Percentiles rank a stretch among this genome's conserved stretches.
phyloP scores from a whole-genome alignment of 495 filamentous ascomycete species.

The Aspergillus homomorphus region DNA sequence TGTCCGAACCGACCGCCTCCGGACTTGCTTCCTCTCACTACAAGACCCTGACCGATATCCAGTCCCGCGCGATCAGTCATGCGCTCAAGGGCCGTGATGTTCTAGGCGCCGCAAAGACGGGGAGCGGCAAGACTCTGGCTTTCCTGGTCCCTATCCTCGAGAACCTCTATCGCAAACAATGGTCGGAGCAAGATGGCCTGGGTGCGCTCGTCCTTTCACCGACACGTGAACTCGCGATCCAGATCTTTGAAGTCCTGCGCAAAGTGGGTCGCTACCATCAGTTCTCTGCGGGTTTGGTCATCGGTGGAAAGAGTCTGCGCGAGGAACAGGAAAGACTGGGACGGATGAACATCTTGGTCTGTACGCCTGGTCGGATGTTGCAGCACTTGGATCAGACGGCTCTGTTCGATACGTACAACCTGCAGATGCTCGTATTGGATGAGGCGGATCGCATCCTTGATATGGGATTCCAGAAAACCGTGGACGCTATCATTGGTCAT shows the following conservation, averaged over 20 bases:
- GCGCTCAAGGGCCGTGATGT: constrained; percentile 86
- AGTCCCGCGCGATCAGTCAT: constrained; percentile 77
- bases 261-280: constrained; percentile 86
- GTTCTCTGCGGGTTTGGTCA: constrained; percentile 91
- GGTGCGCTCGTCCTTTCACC: constrained; percentile 92
- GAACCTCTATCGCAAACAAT: constrained; percentile 86
- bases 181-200: constrained; percentile 86
- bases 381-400: constrained; percentile 97
- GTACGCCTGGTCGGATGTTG: constrained; percentile 90
- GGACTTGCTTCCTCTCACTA: constrained; percentile 87
- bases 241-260: constrained; percentile 93
- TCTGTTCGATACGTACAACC: constrained; percentile 80
- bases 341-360: constrained; percentile 97
- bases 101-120: constrained; percentile 94
- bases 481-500: constrained; percentile 93
- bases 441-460: constrained; percentile 97
- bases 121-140: constrained; percentile 92
- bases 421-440: constrained; percentile 91
- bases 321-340: constrained; percentile 85
- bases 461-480: constrained; percentile 89
- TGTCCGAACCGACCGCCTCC: constrained; percentile 76
- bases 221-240: constrained; percentile 90
- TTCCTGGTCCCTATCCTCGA: constrained; percentile 92
- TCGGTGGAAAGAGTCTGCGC: constrained; percentile 86
- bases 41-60: constrained; percentile 87